Base-by-base conservation (phyloP, 257 asterid species). In the Solanum paucissectum region DNA sequence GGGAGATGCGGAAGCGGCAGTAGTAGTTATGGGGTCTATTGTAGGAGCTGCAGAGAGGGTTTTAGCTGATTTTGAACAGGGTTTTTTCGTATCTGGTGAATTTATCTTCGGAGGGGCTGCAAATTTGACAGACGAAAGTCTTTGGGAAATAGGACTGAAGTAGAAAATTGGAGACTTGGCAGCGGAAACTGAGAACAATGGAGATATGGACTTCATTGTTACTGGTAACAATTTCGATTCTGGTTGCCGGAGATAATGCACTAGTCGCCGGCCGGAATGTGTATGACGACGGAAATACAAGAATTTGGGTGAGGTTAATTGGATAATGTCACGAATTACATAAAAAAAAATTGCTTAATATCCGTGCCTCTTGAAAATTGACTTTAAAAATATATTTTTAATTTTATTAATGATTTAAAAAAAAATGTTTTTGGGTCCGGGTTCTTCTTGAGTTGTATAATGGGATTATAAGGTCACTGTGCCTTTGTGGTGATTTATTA, bases 1-100 rank as follows among this genome's bases (percentile, higher is more conserved):
- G 75, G 83, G 85, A 85, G 92, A 38, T 20, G 88, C 29, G 3
- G 89, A 74, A 12, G 92, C 7, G 32, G 66, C 46, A 9, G 77
- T 76, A 62, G 88, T 21, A 9, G 88, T 44, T 7, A 86, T n/a
- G 38, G 93, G 85, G 40, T 86, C 75, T 44, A 86, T 32, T 3
- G 89, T 81, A 32, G 91, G 90, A 81, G 87, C 52, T 73, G 93
- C 93, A 9, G 92, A 83, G 74, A 85, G 86, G 90, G 81, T 89
- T 90, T 90, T 93, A 76, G 89, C 37, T 90, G 95, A 88, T 91
- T 92, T 94, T 85, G 91, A 34, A 64, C 93, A 90, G 87, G 92
- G 94, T 77, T 62, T 91, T 2, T 12, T 7, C 75, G 37, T 58
- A 58, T 91, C 34, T 12, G 95, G 62, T n/a, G 90, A 90, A 89